Evolutionary conservation across 2,329 filamentous ascomycete genomes (phyloP), one percentile per base, ranked within the genome.

Genomic region (Lasiodiplodia sp.): DNA sequence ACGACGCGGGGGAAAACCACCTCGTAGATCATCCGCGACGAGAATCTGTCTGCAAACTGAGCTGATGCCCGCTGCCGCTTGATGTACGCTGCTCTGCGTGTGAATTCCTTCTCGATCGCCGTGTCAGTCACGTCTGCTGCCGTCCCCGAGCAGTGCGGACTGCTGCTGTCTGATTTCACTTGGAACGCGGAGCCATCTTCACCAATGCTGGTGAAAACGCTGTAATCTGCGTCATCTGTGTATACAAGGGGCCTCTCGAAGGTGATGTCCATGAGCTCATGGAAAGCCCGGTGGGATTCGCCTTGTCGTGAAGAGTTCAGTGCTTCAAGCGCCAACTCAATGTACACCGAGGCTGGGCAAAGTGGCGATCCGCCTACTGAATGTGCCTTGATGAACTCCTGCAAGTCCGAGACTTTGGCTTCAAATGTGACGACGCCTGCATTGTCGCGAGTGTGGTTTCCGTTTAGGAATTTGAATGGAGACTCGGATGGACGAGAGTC

Each of bases 1-100:
- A 78, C 76, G 10, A 78, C 76, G 25, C 76, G 73, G 23, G 75
- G 75, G 68, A 78, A 78, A n/a, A 78, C 73, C 56, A 72, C 69
- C 11, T 76, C 70, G 53, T 78, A 78, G 10, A 77, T 69, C 47
- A 74, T 74, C 47, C 72, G 71, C 2, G 72, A 68, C 2, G 70
- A 70, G 66, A 75, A 74, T 18, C 71, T 72, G 55, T 76, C 73
- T 6, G 72, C 57, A 8, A 71, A 70, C 25, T 67, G 65, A 11
- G 58, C 68, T 5, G 69, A 70, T 23, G 55, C 58, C 5, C 67
- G 62, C 21, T 72, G 68, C 28, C 68, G 28, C 28, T 69, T 69
- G 28, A 67, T 60, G 14, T 56, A 40, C 3, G 68, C 49, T 12
- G 64, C 16, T 7, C 34, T 37, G 5, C 53, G 44, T 2, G 40